Evolutionary conservation across 768 basidiomycete species (phyloP).

Genomic region (Leccinum sublutescens): DNA sequence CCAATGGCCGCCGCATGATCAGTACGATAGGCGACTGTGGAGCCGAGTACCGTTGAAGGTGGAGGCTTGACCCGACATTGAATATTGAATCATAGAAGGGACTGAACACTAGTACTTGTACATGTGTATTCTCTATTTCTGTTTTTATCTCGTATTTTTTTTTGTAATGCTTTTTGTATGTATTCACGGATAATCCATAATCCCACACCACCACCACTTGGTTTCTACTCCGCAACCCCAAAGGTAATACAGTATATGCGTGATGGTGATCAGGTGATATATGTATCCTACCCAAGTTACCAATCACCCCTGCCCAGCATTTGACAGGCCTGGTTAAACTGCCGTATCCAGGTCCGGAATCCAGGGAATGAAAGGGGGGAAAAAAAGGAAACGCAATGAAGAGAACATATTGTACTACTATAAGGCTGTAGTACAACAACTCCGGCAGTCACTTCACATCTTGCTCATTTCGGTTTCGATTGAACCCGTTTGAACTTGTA

Average conservation of each 20-base stretch:
- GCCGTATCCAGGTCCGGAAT: not conserved
- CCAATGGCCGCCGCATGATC: constrained; percentile 63
- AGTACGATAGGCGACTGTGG: constrained; percentile 79
- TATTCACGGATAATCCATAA: not conserved
- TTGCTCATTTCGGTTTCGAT: too few relatives aligned
- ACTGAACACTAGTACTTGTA: not conserved
- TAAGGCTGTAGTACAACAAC: too few relatives aligned
- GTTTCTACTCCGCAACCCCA: not conserved
- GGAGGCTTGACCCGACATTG: not conserved
- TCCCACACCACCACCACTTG: not conserved
- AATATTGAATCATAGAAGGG: not conserved
- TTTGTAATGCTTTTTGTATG: not conserved
- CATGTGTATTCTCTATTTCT: not conserved
- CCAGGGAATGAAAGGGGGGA: not conserved
- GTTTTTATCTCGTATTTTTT: not conserved
- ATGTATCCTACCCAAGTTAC: not conserved
- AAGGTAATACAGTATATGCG: not conserved
- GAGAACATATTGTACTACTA: not conserved
- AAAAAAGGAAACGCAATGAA: not conserved
- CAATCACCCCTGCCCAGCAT: not conserved
- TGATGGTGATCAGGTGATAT: not conserved
- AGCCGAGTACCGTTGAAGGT: constrained; percentile 63
- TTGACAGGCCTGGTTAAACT: too few relatives aligned
- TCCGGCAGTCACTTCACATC: too few relatives aligned
- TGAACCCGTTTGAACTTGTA: too few relatives aligned